Conservation (phyloP, 495 filamentous ascomycete species). For the Annulohypoxylon bovei region DNA sequence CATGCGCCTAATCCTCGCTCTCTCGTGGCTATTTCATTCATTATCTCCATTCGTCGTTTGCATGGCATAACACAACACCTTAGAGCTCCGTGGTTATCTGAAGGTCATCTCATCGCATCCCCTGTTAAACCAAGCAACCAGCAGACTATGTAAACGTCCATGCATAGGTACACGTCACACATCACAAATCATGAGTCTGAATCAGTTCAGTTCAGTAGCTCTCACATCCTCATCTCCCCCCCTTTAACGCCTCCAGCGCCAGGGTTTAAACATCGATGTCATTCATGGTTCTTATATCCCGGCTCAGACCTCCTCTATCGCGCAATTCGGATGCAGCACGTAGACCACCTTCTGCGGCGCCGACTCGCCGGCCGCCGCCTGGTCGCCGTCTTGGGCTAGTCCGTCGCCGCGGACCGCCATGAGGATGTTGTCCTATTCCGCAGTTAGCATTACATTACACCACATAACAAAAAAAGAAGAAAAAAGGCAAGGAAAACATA, state of each 20-base stretch:
- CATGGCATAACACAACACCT: not conserved
- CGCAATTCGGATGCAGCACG: slow-evolving; percentile 94
- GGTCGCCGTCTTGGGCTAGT: slow-evolving; percentile 67
- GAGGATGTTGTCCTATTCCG: slow-evolving; percentile 81
- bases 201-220: not conserved
- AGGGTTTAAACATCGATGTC: not conserved
- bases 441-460: slow-evolving; percentile 1
- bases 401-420: slow-evolving; percentile 92
- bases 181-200: not conserved
- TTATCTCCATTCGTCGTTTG: not conserved
- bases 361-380: slow-evolving; percentile 57
- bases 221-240: not conserved
- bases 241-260: not conserved
- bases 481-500: slow-evolving; percentile 53
- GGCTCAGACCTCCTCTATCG: slow-evolving; percentile 67
- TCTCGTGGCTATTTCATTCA: not conserved
- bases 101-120: not conserved
- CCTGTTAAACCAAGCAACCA: not conserved
- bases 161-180: no score
- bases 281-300: not conserved
- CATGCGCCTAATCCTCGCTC: not conserved
- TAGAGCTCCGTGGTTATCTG: not conserved
- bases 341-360: slow-evolving; percentile 73
- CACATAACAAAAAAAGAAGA: not conserved
- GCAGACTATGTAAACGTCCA: not conserved